Conservation (phyloP, 352 stramenopile genomes). For the Elongisporangium senticosum region DNA sequence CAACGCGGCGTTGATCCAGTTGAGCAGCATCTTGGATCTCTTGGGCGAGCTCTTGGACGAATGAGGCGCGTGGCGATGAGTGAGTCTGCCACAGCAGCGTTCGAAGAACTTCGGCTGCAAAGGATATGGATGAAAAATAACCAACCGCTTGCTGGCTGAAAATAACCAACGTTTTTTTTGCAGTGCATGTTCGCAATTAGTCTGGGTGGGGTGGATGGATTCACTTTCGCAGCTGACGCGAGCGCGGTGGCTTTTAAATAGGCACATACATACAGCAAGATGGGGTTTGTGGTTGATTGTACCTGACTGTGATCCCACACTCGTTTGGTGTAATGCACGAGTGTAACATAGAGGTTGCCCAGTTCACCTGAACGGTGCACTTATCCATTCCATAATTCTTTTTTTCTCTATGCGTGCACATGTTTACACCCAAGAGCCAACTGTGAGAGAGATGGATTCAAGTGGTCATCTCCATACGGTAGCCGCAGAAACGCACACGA, state of each 20-base stretch:
- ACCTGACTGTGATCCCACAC: not conserved
- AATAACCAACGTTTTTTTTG: too few species aligned
- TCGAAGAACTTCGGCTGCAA: not conserved
- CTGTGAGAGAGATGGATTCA: not conserved
- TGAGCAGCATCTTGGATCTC: slow-evolving; percentile 21
- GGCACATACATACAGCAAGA: not conserved
- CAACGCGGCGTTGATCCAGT: slow-evolving; percentile 54
- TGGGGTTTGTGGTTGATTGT: not conserved
- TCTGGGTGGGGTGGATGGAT: not conserved
- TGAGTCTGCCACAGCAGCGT: not conserved
- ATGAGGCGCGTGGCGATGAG: not conserved
- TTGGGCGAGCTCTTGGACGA: not conserved
- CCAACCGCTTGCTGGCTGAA: too few species aligned
- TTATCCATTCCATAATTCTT: not conserved
- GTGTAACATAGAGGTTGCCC: too few species aligned
- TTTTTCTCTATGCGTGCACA: not conserved
- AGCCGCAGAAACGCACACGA: not conserved
- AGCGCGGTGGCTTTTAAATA: not conserved
- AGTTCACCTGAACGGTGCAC: too few species aligned
- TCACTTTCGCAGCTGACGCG: not conserved
- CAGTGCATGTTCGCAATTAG: not conserved
- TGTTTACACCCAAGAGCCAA: not conserved
- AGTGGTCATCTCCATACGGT: not conserved
- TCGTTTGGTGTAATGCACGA: not conserved
- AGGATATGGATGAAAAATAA: not conserved